phyloP scores from a whole-genome alignment of 148 eudicot species.

The Camellia lanceoleosa region DNA sequence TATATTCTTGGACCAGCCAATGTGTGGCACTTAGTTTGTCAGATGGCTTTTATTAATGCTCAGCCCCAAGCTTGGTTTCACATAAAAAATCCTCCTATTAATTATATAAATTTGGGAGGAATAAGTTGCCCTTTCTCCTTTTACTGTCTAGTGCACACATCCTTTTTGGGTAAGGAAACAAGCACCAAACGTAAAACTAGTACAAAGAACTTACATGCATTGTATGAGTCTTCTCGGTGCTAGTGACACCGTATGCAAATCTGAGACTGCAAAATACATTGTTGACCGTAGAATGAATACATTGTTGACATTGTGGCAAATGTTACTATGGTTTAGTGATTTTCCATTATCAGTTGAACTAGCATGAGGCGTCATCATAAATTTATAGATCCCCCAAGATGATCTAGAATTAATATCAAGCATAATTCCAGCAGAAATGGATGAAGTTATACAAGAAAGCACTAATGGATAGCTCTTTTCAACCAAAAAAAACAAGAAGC shows the following conservation, averaged over 20 bases:
- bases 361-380: not conserved
- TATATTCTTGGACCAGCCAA: not conserved
- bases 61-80: not conserved
- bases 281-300: not conserved
- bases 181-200: not conserved
- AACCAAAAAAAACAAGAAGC: too few relatives aligned
- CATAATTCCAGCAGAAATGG: not conserved
- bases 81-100: not conserved
- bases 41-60: not conserved
- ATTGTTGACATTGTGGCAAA: not conserved
- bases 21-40: not conserved
- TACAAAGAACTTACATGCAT: conserved; percentile 42
- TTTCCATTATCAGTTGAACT: not conserved
- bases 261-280: conserved; percentile 39
- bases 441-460: not conserved
- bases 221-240: conserved; percentile 67
- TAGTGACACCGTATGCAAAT: conserved; percentile 79
- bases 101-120: not conserved
- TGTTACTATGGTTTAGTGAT: not conserved
- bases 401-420: not conserved
- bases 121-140: not conserved
- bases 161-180: not conserved
- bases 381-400: not conserved
- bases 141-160: not conserved
- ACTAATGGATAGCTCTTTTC: not conserved